These are phyloP conservation scores for Iberis amara DNA, from an alignment of 441 rosid genomes.

Conservation along the genomic window DNA sequence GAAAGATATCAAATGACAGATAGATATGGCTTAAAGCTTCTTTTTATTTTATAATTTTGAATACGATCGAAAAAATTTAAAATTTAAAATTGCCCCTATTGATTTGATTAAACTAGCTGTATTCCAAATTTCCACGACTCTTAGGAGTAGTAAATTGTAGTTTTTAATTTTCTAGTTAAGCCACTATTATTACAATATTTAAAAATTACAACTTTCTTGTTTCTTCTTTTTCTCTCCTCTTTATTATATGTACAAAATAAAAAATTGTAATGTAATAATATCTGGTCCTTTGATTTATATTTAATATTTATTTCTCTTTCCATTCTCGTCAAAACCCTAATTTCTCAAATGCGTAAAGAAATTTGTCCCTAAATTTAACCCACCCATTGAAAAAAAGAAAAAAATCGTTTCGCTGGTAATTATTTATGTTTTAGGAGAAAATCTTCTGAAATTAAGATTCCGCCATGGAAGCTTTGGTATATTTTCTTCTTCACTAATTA, in stretches of 20 bases:
- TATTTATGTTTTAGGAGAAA: conserved; percentile 17
- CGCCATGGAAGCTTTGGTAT: conserved; percentile 41
- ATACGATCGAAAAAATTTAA: background rate
- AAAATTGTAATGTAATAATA: conserved; percentile 35
- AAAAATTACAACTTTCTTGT: conserved; percentile 27
- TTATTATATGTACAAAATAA: conserved; percentile 14
- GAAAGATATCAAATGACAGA: no score
- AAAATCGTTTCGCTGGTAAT: conserved; percentile 28
- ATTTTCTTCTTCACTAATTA: no score
- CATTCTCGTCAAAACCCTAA: conserved; percentile 67
- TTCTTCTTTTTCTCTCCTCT: conserved; percentile 12
- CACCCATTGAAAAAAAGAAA: conserved; percentile 21
- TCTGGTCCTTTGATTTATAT: conserved; percentile 30
- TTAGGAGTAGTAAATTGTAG: conserved; percentile 47
- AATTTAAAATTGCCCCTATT: conserved; percentile 20
- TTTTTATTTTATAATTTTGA: conserved; percentile 15
- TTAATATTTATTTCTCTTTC: conserved; percentile 50
- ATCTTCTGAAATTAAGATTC: conserved; percentile 19
- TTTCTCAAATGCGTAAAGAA: conserved; percentile 39
- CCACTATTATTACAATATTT: conserved; percentile 44
- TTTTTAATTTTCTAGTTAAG: conserved; percentile 57
- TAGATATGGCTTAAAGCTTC: background rate
- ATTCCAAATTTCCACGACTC: conserved; percentile 50
- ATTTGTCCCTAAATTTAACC: conserved; percentile 31
- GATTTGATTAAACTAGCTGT: conserved; percentile 31